Evolutionary conservation across 805 yeast species (phyloP), one percentile per base, ranked within the genome.

Genomic region (Lipomyces oligophaga): DNA sequence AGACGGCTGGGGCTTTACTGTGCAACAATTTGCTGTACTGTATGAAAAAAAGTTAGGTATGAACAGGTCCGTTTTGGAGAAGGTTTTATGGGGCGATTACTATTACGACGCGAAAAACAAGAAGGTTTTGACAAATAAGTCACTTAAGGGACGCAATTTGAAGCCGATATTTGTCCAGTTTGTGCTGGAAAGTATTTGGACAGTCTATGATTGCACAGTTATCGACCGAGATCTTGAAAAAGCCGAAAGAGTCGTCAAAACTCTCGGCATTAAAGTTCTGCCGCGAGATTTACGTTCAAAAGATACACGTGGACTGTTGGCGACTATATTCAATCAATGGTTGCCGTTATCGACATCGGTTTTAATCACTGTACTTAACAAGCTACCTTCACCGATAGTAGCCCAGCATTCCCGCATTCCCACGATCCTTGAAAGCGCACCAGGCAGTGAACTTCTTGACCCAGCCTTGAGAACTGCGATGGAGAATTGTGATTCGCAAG

Each of bases 1-100:
- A 16, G 98, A 93, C 67, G 97, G 97, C 10, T 93, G 98, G 97
- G 99, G 97, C 1, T 93, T 93, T 65, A 84, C 86, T 34, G 73
- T 93, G 40, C 79, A 85, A 41, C 96, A 93, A 56, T 85, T 93
- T 66, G 85, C 96, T 5, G 81, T 83, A 47, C 79, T 93, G 27
- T 86, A 87, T 63, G 93, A 83, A 67, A 78, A 78, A 39, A 87
- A 87, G 59, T 69, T 90, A 16, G 96, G 95, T 0, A 83, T 90
- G 56, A 84, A 85, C 54, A 80, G 88, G 52, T 78, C 79, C 16
- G 85, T 79, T 43, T 72, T 93, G 36, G 81, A 82, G 48, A 84
- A 85, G 60, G 87, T 88, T n/a, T 70, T 93, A 3, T 93, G 97
- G 97, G 98, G 98, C 31, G 96, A 90, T 61, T 90, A 70, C 63